These are phyloP conservation scores for Trifolium subterraneum DNA, from an alignment of 306 rosid species.

Conservation along the genomic window DNA sequence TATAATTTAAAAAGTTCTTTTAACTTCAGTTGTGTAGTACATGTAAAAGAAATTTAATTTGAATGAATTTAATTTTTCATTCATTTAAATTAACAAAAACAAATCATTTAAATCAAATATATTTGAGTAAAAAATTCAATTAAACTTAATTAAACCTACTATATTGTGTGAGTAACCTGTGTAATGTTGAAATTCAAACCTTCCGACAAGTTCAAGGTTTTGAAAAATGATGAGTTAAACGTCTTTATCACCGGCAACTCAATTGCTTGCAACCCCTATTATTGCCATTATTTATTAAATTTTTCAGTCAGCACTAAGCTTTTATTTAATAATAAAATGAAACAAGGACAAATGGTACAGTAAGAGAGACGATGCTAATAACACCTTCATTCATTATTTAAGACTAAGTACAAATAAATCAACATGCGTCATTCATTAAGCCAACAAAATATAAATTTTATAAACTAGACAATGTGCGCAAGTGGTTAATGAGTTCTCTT, in stretches of 20 bases:
- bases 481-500: too few relatives aligned
- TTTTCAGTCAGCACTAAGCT: neutral
- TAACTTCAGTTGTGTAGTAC: neutral
- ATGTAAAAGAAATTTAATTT: neutral
- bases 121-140: neutral
- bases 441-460: neutral
- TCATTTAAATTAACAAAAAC: too few relatives aligned
- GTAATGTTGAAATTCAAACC: constrained; percentile 5
- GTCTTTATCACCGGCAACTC: constrained; percentile 47
- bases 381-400: neutral
- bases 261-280: constrained; percentile 23
- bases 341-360: constrained; percentile 34
- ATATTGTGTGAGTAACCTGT: neutral
- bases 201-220: constrained; percentile 12
- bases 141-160: neutral
- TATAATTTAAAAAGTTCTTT: neutral
- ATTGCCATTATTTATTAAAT: neutral
- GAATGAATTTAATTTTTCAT: too few relatives aligned
- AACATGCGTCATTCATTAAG: constrained; percentile 31
- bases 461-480: too few relatives aligned
- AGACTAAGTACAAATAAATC: neutral
- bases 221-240: constrained; percentile 38
- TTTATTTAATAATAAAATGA: neutral
- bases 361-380: neutral
- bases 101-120: too few relatives aligned